A percentile compares a stretch with the other conserved stretches of the same genome.
These are phyloP conservation scores for Hymenoscyphus linearis DNA, from an alignment of 2,329 filamentous ascomycete genomes.

Conservation along the genomic window DNA sequence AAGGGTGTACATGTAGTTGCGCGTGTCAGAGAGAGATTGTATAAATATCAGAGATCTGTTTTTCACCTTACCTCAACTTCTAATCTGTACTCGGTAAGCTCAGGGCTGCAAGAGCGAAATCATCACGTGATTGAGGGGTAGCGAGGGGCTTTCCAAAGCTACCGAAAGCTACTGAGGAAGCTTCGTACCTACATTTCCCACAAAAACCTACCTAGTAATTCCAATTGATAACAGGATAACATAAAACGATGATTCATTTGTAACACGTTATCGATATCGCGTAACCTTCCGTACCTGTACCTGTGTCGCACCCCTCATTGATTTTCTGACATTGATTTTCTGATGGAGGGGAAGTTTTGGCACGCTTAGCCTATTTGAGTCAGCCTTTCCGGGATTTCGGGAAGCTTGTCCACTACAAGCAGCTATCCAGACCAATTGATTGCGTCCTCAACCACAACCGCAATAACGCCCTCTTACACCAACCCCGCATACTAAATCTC, in stretches of 20 bases:
- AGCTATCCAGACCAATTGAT: slow-evolving; percentile 13
- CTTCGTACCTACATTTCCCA: no score
- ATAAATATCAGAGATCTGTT: no score
- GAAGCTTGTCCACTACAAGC: slow-evolving; percentile 12
- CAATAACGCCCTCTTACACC: slow-evolving; percentile 3
- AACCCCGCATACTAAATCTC: slow-evolving; percentile 9
- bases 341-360: neutral
- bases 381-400: slow-evolving; percentile 4
- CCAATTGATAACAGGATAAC: no score
- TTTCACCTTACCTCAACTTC: no score
- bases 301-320: neutral
- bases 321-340: neutral
- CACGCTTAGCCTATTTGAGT: slow-evolving; percentile 9
- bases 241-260: neutral
- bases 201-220: no score
- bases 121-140: neutral
- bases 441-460: no score
- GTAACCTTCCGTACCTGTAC: neutral
- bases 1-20: no score
- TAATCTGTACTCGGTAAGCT: no score
- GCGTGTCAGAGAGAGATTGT: no score
- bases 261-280: neutral
- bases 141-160: neutral
- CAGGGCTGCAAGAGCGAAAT: no score
- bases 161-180: no score